These are phyloP conservation scores for Xylaria venustula DNA, from an alignment of 495 filamentous ascomycete species.

Conservation along the genomic window DNA sequence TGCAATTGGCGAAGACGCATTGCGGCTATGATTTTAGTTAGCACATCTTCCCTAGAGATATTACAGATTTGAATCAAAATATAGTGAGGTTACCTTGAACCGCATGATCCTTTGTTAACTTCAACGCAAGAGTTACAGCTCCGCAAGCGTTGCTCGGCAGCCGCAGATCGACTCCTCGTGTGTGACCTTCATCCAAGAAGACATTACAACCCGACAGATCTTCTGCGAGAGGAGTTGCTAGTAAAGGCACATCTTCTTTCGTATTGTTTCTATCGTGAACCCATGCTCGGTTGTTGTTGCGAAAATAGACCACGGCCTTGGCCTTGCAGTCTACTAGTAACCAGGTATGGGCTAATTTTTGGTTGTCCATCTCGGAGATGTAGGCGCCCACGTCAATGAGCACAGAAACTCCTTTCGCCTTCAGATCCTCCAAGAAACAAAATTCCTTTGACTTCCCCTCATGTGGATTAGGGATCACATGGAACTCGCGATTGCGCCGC, in stretches of 20 bases:
- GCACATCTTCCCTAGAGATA: not conserved
- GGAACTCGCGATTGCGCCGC: conserved; percentile 39
- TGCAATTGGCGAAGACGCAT: conserved; percentile 37
- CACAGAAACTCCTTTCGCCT: conserved; percentile 32
- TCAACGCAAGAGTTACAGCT: conserved; percentile 47
- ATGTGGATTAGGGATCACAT: conserved; percentile 30
- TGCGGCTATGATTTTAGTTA: not conserved
- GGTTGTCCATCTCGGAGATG: conserved; percentile 48
- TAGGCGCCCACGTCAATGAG: conserved; percentile 55
- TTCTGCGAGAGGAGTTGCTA: conserved; percentile 44
- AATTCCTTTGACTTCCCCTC: conserved; percentile 31
- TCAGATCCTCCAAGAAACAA: conserved; percentile 35
- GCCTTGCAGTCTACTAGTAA: conserved; percentile 35
- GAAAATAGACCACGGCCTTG: conserved; percentile 36
- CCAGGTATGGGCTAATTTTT: conserved; percentile 46
- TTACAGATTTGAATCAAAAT: no score
- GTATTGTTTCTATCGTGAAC: conserved; percentile 39
- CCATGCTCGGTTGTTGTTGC: conserved; percentile 38
- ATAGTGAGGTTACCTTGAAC: conserved; percentile 40
- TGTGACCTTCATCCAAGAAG: conserved; percentile 40
- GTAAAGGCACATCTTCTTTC: conserved; percentile 28
- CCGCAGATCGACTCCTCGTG: conserved; percentile 52
- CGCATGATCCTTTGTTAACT: conserved; percentile 47
- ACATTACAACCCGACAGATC: conserved; percentile 41
- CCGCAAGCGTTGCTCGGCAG: conserved; percentile 39